phyloP scores from a whole-genome alignment of 768 basidiomycete species.

The Pholiota microspora region DNA sequence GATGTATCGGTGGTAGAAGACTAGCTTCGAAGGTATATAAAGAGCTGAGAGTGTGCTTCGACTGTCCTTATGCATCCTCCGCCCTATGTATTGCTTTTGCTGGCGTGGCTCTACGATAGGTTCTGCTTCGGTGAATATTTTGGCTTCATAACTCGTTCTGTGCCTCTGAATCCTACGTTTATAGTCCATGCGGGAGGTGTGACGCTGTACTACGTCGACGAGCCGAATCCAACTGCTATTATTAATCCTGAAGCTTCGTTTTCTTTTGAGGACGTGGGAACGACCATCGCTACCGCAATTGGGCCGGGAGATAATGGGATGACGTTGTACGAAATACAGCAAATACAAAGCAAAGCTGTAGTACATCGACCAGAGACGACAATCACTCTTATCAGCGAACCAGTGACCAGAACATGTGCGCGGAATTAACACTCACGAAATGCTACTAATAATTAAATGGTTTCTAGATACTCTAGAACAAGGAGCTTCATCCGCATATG shows the following conservation, averaged over 20 bases:
- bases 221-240: background rate
- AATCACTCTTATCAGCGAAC: constrained; percentile 1
- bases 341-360: background rate
- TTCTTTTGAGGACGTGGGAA: background rate
- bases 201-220: background rate
- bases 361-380: background rate
- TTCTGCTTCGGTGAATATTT: background rate
- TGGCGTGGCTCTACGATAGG: background rate
- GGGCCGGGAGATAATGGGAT: constrained; percentile 1
- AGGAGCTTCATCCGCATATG: background rate
- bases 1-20: no score
- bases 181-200: background rate
- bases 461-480: background rate
- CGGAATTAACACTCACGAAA: no score
- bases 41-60: no score
- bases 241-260: background rate
- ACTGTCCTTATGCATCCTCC: no score
- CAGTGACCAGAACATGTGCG: constrained; percentile 1
- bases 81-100: no score
- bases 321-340: background rate
- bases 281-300: background rate
- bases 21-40: no score
- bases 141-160: background rate
- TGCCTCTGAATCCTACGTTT: background rate
- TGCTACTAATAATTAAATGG: no score